Conservation (phyloP, 23 red algal genomes). For the Gracilaria caudata region DNA sequence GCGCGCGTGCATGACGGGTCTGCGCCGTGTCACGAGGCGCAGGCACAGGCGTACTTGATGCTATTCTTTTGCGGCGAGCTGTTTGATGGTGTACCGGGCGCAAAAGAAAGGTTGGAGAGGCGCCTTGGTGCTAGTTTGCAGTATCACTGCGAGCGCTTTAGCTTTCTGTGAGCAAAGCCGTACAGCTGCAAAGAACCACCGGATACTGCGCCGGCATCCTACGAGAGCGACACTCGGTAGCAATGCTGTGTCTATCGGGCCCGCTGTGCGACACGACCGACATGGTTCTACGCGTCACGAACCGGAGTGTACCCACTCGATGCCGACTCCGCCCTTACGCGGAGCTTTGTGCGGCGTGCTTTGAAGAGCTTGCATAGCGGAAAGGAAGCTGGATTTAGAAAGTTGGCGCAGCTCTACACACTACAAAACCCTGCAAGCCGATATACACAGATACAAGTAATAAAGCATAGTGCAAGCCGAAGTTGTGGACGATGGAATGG, state of each 20-base stretch:
- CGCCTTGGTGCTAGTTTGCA: not conserved
- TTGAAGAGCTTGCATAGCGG: too few relatives aligned
- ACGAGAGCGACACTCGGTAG: not conserved
- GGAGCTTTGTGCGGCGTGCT: not conserved
- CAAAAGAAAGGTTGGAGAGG: not conserved
- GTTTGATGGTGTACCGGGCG: too few relatives aligned
- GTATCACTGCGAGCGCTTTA: not conserved
- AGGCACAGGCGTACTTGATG: not conserved
- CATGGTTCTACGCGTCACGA: not conserved
- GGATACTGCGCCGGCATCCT: not conserved
- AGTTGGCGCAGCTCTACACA: slow-evolving; percentile 20
- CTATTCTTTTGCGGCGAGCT: not conserved
- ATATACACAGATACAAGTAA: slow-evolving; percentile 59
- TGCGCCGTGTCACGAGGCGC: not conserved
- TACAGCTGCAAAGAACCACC: not conserved
- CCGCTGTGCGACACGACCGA: not conserved
- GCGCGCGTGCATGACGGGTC: not conserved
- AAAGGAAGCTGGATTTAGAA: not conserved
- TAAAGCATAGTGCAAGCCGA: slow-evolving; percentile 60
- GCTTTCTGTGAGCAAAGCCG: not conserved
- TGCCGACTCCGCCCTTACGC: not conserved
- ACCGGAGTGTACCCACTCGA: not conserved
- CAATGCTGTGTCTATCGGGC: not conserved
- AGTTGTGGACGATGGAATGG: slow-evolving; percentile 44
- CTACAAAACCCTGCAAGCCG: slow-evolving; percentile 54